Evolutionary conservation across 331 rosid species (phyloP).

Genomic region (Quercus lobata): DNA sequence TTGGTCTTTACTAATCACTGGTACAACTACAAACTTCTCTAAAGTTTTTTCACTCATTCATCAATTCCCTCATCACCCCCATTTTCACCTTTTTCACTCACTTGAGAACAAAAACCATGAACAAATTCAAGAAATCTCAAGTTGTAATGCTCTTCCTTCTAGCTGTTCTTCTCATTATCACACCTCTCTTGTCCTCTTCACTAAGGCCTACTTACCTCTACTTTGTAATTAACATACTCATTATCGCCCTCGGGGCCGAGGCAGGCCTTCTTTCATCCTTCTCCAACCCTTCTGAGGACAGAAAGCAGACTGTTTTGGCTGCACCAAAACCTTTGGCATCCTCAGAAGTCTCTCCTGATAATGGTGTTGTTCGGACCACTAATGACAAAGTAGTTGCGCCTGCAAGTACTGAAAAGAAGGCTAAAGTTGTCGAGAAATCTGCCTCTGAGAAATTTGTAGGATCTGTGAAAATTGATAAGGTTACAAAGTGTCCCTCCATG

Average conservation of each 20-base stretch:
- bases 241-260: constrained; percentile 67
- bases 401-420: constrained; percentile 18
- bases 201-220: constrained; percentile 51
- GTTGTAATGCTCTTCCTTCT: constrained; percentile 44
- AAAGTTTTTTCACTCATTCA: background rate
- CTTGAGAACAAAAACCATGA: constrained; percentile 31
- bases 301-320: constrained; percentile 13
- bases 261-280: constrained; percentile 64
- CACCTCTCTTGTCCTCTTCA: constrained; percentile 64
- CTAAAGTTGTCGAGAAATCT: constrained; percentile 22
- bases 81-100: background rate
- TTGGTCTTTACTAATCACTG: constrained; percentile 9
- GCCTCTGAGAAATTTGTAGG: constrained; percentile 31
- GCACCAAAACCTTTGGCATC: constrained; percentile 13
- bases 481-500: constrained; percentile 50
- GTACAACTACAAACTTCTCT: background rate
- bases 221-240: constrained; percentile 57
- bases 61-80: constrained; percentile 8
- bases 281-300: constrained; percentile 38
- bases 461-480: constrained; percentile 15
- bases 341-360: constrained; percentile 20
- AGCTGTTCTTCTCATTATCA: constrained; percentile 51
- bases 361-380: background rate
- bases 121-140: constrained; percentile 49
- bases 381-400: background rate